These are phyloP conservation scores for Trifolium fragiferum DNA, from an alignment of 306 rosid genomes.

Conservation along the genomic window DNA sequence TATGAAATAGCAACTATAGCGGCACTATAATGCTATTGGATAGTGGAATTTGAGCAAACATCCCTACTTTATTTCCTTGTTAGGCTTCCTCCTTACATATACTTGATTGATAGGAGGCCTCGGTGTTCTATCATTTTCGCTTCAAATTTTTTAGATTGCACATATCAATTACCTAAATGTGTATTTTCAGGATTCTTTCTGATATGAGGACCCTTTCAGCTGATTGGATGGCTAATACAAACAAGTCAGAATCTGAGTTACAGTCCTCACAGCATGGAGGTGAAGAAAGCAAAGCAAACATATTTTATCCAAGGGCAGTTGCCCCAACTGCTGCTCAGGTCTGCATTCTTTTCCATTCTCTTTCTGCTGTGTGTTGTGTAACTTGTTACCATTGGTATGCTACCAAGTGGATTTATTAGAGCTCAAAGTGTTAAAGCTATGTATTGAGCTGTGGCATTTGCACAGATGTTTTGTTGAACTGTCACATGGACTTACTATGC, in stretches of 20 bases:
- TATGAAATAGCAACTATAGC: too few species aligned
- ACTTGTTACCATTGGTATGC: constrained; percentile 23
- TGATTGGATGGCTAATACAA: constrained; percentile 99
- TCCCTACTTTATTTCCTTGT: constrained; percentile 1
- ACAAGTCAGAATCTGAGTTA: constrained; percentile 81
- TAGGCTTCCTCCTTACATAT: neutral
- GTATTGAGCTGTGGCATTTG: constrained; percentile 24
- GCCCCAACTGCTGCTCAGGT: constrained; percentile 99
- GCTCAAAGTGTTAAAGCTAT: constrained; percentile 27
- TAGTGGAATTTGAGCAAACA: neutral
- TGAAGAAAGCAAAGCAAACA: constrained; percentile 82
- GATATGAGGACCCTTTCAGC: constrained; percentile 99
- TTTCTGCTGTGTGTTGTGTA: constrained; percentile 18
- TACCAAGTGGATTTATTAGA: constrained; percentile 5
- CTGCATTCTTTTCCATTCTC: constrained; percentile 35
- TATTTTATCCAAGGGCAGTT: constrained; percentile 92
- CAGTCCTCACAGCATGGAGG: constrained; percentile 88
- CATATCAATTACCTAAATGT: constrained; percentile 42
- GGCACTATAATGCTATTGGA: too few species aligned
- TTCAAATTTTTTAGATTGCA: constrained; percentile 29
- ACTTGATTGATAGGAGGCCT: constrained; percentile 1
- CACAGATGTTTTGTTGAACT: constrained; percentile 32
- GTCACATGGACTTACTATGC: constrained; percentile 3
- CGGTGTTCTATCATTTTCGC: neutral
- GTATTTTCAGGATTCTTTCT: constrained; percentile 88